Conservation (phyloP, 805 yeast genomes). For the Saturnispora serradocipensis region DNA sequence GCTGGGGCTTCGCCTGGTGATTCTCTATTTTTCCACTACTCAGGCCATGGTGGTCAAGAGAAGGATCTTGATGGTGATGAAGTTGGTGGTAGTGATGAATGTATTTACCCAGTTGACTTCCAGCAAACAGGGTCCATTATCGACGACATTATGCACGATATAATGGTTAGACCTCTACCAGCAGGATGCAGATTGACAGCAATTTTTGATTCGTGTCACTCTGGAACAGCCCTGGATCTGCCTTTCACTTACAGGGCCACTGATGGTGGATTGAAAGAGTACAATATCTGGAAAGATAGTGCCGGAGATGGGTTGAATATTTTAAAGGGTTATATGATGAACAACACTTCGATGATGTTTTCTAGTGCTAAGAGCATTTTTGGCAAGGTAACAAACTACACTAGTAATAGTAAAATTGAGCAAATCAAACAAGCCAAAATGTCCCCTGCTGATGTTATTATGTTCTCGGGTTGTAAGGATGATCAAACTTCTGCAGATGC, state of each 20-base stretch:
- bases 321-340: slow-evolving; percentile 49
- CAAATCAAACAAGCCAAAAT: slow-evolving; percentile 46
- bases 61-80: slow-evolving; percentile 41
- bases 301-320: slow-evolving; percentile 58
- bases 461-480: slow-evolving; percentile 77
- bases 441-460: slow-evolving; percentile 68
- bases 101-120: slow-evolving; percentile 36
- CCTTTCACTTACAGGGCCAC: slow-evolving; percentile 71
- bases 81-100: slow-evolving; percentile 29
- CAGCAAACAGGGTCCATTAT: slow-evolving; percentile 55
- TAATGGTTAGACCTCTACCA: slow-evolving; percentile 59
- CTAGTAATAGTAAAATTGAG: slow-evolving; percentile 26
- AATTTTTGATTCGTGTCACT: slow-evolving; percentile 77
- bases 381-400: slow-evolving; percentile 26
- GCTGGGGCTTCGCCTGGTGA: slow-evolving; percentile 67
- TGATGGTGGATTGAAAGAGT: slow-evolving; percentile 76
- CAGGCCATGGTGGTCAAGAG: slow-evolving; percentile 81
- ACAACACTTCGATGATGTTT: slow-evolving; percentile 40
- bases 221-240: slow-evolving; percentile 73
- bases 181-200: slow-evolving; percentile 74
- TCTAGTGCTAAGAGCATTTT: slow-evolving; percentile 30
- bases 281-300: slow-evolving; percentile 66
- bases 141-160: slow-evolving; percentile 67
- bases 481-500: slow-evolving; percentile 82
- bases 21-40: slow-evolving; percentile 70